Conservation (phyloP, 2,329 filamentous ascomycete genomes). For the Alternaria sp. region DNA sequence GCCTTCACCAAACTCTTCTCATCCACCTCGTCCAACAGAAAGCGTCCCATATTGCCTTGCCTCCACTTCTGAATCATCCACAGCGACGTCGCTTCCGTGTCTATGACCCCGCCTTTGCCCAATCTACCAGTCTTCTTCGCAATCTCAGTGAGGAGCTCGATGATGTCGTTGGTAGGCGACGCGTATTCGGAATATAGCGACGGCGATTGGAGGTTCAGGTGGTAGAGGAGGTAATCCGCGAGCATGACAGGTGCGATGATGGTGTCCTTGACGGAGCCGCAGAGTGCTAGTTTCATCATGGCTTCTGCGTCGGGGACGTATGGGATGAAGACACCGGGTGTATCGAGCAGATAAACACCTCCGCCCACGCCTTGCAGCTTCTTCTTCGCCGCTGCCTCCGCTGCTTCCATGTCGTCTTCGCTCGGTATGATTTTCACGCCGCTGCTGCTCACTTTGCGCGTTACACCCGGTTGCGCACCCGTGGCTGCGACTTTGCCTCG, state of each 20-base stretch:
- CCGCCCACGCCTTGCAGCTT: conserved; percentile 46
- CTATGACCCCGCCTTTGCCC: conserved; percentile 72
- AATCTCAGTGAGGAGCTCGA: conserved; percentile 71
- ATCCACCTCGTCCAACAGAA: conserved; percentile 78
- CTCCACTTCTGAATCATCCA: conserved; percentile 86
- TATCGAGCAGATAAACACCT: conserved; percentile 86
- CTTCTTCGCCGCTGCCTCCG: conserved; percentile 27
- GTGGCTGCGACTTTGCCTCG: conserved; percentile 77
- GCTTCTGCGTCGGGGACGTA: conserved; percentile 83
- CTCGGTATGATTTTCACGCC: conserved; percentile 76
- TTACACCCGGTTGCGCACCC: conserved; percentile 87
- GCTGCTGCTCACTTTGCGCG: conserved; percentile 75
- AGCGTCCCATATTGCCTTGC: conserved; percentile 74
- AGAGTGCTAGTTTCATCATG: conserved; percentile 95
- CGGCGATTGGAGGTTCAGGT: conserved; percentile 73
- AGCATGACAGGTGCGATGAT: conserved; percentile 78
- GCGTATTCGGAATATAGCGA: conserved; percentile 70
- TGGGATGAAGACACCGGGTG: conserved; percentile 92
- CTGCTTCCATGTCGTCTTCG: conserved; percentile 55
- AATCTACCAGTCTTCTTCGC: conserved; percentile 78
- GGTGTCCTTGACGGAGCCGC: conserved; percentile 88
- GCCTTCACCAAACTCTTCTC: conserved; percentile 64
- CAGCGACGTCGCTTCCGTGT: conserved; percentile 74
- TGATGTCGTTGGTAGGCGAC: conserved; percentile 85
- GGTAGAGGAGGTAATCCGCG: conserved; percentile 89